Evolutionary conservation across 805 yeast genomes (phyloP), one percentile per base, ranked within the genome.

Genomic region (Yamadazyma sp.): DNA sequence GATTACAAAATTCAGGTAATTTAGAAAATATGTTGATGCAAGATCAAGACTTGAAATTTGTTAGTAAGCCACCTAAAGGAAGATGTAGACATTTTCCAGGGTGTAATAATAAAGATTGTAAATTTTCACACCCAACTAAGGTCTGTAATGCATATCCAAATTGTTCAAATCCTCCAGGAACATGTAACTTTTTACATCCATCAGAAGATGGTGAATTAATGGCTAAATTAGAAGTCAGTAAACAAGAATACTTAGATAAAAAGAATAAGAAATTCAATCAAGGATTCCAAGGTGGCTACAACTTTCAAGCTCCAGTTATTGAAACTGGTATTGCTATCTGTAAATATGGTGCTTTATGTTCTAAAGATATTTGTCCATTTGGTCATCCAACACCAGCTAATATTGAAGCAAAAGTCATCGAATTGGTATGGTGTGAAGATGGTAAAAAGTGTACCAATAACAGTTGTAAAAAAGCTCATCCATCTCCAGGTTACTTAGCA

Each of bases 361-460:
- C 85, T 16, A 85, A 84, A 51, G 86, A 79, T 42, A 62, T 76
- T 43, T 88, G 96, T 65, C 86, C 88, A 19, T 86, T 81, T 64
- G 96, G 88, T 17, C 96, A 88, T 55, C 96, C 97, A 29, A 86
- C 95, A 0, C 93, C 94, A 1, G 83, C 86, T 12, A 86, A 83
- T 60, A 76, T 72, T 43, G 78, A 74, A 42, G 87, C 88, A 19
- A 77, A 79, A 48, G 86, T 87, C 26, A 65, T 75, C 11, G 71
- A 73, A 12, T 62, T 75, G 31, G 82, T 78, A 45, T 85, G 95
- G 95, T 88, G 96, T 65, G 63, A 80, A 6, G 76, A 69, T 23
- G 85, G 85, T 45, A 72, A 81, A 46, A 57, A 61, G 14, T 88
- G 96, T 64, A 45, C 59, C 17, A 76, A 86, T 52, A 56, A 70